Evolutionary conservation across 345 rosid species (phyloP), one percentile per base, ranked within the genome.

Genomic region (Turnera subulata): DNA sequence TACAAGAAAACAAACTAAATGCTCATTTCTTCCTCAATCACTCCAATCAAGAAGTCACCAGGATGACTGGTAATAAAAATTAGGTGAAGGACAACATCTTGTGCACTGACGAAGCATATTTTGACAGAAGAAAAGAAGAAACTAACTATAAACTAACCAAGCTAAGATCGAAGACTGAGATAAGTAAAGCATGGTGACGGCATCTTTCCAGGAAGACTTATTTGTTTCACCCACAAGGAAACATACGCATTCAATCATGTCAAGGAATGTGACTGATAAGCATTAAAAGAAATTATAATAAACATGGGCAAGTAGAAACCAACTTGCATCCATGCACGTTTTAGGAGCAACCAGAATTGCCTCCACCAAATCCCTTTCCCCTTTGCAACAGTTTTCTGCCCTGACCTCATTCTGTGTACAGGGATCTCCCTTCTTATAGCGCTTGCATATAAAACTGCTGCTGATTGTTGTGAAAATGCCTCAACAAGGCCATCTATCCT

Each of bases 321-420:
- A 67, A 92, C 97, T 80, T 92, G 98, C 95, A 84, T 77, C 97
- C 97, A 92, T 61, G 97, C 98, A 54, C 97, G 95, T 69, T 64
- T 89, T 52, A 89, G 84, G 18, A 92, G 86, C 82, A 92, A 79
- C 76, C 73, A 63, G 65, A 89, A 92, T 76, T 86, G 93, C 71
- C 83, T 84, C 96, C 95, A 84, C 93, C 91, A 89, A 52, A 70
- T 75, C 56, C 80, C 74, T 78, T 83, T 86, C 64, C 67, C 79
- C 76, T 72, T 76, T 39, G 63, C 64, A 47, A 59, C 56, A 64
- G 52, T 64, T 70, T 66, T 78, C 77, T 57, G 74, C 18, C 70
- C 59, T 19, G 69, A 53, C 56, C 66, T 73, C 73, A 65, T 68
- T 67, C 71, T 66, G 52, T 51, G 58, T 63, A 56, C 60, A 32